Conservation (phyloP, 192 early-diverging fungal species). For the Umbelopsis vinacea region DNA sequence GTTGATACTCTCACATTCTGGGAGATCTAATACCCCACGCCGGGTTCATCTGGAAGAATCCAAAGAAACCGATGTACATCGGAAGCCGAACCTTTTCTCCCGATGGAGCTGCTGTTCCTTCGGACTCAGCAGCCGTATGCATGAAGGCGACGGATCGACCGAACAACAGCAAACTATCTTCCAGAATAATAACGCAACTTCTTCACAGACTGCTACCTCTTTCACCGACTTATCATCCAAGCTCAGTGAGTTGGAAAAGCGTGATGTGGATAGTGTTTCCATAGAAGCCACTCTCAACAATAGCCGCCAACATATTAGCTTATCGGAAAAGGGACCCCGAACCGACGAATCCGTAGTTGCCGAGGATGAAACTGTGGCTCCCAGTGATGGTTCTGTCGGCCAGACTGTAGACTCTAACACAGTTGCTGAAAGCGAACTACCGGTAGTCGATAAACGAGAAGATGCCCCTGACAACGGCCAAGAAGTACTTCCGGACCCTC, state of each 20-base stretch:
- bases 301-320: not conserved
- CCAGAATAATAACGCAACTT: conserved; percentile 4
- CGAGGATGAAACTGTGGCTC: conserved; percentile 7
- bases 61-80: not conserved
- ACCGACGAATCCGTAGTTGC: not conserved
- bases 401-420: conserved; percentile 8
- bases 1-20: not conserved
- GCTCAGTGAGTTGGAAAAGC: conserved; percentile 9
- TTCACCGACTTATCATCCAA: conserved; percentile 12
- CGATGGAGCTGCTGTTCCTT: conserved; percentile 20
- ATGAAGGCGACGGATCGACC: not conserved
- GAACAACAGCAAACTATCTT: conserved; percentile 14
- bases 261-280: conserved; percentile 7
- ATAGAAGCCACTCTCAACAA: conserved; percentile 11
- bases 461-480: not conserved
- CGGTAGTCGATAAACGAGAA: not conserved
- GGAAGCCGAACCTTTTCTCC: conserved; percentile 9
- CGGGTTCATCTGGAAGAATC: not conserved
- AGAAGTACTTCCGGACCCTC: conserved; percentile 9
- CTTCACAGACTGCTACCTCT: conserved; percentile 10
- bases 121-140: conserved; percentile 1
- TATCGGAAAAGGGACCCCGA: conserved; percentile 3
- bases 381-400: conserved; percentile 8
- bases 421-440: conserved; percentile 2
- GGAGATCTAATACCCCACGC: not conserved